Evolutionary conservation across 805 yeast species (phyloP).

Genomic region (Kluyveromyces wickerhamii): DNA sequence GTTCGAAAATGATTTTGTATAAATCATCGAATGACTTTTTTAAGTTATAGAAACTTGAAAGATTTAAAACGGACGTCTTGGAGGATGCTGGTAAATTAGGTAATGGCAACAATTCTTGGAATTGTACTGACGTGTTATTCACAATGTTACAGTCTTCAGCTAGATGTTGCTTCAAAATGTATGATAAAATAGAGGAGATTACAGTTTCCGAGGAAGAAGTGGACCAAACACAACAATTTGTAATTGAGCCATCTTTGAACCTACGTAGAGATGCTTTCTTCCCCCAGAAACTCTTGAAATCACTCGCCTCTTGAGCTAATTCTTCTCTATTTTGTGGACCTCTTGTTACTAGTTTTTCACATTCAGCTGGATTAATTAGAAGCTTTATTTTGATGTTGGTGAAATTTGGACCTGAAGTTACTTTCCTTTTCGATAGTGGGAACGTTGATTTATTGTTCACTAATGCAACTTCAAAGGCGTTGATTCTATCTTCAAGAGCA

Average conservation of each 20-base stretch:
- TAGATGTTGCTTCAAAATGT: constrained; percentile 58
- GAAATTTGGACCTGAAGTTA: constrained; percentile 27
- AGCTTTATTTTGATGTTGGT: constrained; percentile 50
- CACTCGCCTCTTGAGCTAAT: constrained; percentile 42
- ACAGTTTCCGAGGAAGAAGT: constrained; percentile 51
- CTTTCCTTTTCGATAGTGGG: constrained; percentile 45
- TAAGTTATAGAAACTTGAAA: constrained; percentile 35
- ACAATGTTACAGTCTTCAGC: constrained; percentile 30
- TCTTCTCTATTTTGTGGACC: constrained; percentile 70
- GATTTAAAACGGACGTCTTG: constrained; percentile 42
- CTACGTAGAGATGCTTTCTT: constrained; percentile 74
- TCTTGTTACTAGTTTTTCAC: constrained; percentile 76
- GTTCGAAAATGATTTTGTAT: constrained; percentile 41
- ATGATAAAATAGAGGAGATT: constrained; percentile 55
- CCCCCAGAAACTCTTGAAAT: constrained; percentile 88
- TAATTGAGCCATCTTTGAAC: constrained; percentile 86
- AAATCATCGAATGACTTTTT: constrained; percentile 51
- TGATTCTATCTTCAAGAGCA: constrained; percentile 47
- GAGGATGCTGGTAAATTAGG: constrained; percentile 53
- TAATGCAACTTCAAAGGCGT: constrained; percentile 30
- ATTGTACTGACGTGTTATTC: constrained; percentile 32
- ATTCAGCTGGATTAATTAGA: constrained; percentile 57
- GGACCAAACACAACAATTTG: constrained; percentile 85
- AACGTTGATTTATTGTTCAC: constrained; percentile 25
- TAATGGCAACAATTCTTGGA: constrained; percentile 47